Percentiles rank a stretch among this genome's conserved stretches.
phyloP scores from a whole-genome alignment of 2,329 filamentous ascomycete species.

The Phaeomoniella chlamydospora region DNA sequence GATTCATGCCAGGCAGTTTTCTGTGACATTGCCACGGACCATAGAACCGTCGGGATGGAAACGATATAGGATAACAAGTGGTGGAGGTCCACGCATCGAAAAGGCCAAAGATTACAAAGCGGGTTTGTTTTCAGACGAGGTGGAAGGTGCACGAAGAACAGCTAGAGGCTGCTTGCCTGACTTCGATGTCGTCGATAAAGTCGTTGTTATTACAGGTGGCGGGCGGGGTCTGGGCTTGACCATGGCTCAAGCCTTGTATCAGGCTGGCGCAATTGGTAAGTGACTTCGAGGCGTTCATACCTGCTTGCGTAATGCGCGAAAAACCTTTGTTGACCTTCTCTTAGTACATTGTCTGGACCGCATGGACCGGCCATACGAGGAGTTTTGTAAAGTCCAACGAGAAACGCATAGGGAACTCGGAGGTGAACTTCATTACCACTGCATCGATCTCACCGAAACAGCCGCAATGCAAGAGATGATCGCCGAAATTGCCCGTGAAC shows the following conservation, averaged over 20 bases:
- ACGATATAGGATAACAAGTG: neutral
- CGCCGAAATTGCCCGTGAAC: slow-evolving; percentile 17
- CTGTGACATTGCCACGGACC: too few relatives aligned
- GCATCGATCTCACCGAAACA: slow-evolving; percentile 25
- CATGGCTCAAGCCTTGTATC: slow-evolving; percentile 30
- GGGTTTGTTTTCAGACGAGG: neutral
- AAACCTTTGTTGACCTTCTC: too few relatives aligned
- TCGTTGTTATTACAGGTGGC: slow-evolving; percentile 28
- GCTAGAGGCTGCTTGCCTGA: slow-evolving; percentile 18
- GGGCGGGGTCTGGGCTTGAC: slow-evolving; percentile 27
- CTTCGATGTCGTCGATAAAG: slow-evolving; percentile 25
- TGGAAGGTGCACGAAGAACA: neutral
- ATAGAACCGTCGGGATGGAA: too few relatives aligned
- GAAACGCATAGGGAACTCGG: slow-evolving; percentile 20
- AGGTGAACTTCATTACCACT: slow-evolving; percentile 28
- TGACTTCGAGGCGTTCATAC: too few relatives aligned
- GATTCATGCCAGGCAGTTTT: too few relatives aligned
- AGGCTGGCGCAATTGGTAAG: slow-evolving; percentile 31
- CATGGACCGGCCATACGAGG: slow-evolving; percentile 24
- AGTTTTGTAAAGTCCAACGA: slow-evolving; percentile 25
- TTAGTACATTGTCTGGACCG: slow-evolving; percentile 34
- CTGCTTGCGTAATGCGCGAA: neutral
- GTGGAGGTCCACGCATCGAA: neutral
- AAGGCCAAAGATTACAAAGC: neutral
- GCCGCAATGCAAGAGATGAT: slow-evolving; percentile 20